These are phyloP conservation scores for Oidiodendron maius DNA, from an alignment of 495 filamentous ascomycete genomes.

Conservation along the genomic window DNA sequence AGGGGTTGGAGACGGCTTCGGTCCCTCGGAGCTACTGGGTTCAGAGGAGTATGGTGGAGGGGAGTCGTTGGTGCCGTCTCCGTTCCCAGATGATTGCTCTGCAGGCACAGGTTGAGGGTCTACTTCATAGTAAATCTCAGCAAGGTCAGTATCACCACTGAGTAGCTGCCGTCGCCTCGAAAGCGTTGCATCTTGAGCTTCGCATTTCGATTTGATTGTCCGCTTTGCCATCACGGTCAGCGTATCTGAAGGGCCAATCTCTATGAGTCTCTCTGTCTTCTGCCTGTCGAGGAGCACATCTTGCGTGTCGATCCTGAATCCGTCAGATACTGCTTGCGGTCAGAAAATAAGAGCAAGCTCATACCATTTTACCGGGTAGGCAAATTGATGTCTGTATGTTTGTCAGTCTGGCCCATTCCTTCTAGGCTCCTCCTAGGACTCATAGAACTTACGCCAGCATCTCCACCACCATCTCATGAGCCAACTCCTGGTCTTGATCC, in stretches of 20 bases:
- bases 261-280: not conserved
- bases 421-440: not conserved
- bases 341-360: not conserved
- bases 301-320: slow-evolving; percentile 9
- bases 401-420: not conserved
- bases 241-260: slow-evolving; percentile 3
- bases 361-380: slow-evolving; percentile 9
- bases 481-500: not conserved
- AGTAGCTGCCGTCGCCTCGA: not conserved
- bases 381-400: slow-evolving; percentile 8
- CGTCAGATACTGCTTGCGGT: not conserved
- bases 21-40: not conserved
- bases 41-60: not conserved
- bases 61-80: not conserved
- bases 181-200: not conserved
- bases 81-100: not conserved
- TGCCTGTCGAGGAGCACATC: slow-evolving; percentile 1
- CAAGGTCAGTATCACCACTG: not conserved
- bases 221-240: not conserved
- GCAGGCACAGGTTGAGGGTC: not conserved
- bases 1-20: slow-evolving; percentile 1
- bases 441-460: not conserved
- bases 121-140: slow-evolving; percentile 4
- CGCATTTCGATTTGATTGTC: slow-evolving; percentile 1
- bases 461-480: not conserved